Conservation (phyloP, 176 grass and related monocot genomes). For the Poa pratensis region DNA sequence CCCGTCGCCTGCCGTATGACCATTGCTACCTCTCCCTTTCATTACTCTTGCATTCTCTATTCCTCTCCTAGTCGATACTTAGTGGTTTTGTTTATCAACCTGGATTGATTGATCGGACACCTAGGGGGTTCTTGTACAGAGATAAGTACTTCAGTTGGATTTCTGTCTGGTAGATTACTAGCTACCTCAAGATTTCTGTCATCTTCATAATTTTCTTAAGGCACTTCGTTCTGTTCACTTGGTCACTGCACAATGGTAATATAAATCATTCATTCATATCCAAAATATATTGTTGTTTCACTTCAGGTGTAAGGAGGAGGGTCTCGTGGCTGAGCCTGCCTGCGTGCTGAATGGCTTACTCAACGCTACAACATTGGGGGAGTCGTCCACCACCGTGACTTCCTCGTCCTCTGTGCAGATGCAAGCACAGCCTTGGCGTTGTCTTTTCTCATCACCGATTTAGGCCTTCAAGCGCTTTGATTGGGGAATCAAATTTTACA, state of each 20-base stretch:
- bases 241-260: neutral
- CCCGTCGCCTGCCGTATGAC: neutral
- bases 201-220: neutral
- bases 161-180: neutral
- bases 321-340: neutral
- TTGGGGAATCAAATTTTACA: slow-evolving; percentile 9
- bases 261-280: neutral
- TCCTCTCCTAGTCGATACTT: neutral
- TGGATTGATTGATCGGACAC: neutral
- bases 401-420: neutral
- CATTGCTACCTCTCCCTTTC: neutral
- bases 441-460: neutral
- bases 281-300: neutral
- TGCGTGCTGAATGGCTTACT: too few relatives aligned
- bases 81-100: neutral
- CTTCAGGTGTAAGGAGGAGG: neutral
- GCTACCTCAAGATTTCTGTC: neutral
- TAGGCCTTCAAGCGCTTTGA: neutral
- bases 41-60: neutral
- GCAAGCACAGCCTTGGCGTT: neutral
- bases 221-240: neutral
- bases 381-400: too few relatives aligned
- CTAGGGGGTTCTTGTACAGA: neutral
- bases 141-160: neutral
- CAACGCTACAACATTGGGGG: neutral